Conservation (phyloP, 768 basidiomycete species). For the Gloeostereum incarnatum region DNA sequence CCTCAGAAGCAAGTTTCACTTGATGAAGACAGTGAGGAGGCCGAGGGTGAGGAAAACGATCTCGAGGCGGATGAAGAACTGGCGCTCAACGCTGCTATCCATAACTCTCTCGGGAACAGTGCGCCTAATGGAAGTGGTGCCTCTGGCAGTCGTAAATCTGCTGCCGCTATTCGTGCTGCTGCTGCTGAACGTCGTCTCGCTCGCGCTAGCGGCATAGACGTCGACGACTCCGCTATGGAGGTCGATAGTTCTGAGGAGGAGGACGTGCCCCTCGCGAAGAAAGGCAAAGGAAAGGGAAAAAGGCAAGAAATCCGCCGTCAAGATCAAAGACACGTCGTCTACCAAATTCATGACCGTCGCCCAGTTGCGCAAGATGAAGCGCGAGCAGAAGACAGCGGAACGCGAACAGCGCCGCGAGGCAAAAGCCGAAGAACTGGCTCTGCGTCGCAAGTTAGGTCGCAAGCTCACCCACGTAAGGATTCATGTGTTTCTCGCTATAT, state of each 20-base stretch:
- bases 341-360: conserved; percentile 23
- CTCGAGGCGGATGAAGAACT: conserved; percentile 36
- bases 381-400: conserved; percentile 12
- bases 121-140: conserved; percentile 9
- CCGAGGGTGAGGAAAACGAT: conserved; percentile 19
- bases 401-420: conserved; percentile 16
- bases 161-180: conserved; percentile 34
- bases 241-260: conserved; percentile 15
- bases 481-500: background rate
- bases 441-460: conserved; percentile 57
- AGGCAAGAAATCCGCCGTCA: conserved; percentile 20
- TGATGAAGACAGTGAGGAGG: conserved; percentile 18
- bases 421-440: conserved; percentile 37
- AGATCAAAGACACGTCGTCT: conserved; percentile 17
- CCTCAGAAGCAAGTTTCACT: conserved; percentile 9
- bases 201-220: conserved; percentile 18
- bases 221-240: conserved; percentile 19
- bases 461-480: conserved; percentile 58
- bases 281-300: conserved; percentile 18
- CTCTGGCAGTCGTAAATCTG: conserved; percentile 17
- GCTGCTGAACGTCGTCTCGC: conserved; percentile 47
- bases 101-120: conserved; percentile 35
- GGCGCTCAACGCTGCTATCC: conserved; percentile 50
- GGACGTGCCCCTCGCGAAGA: conserved; percentile 7
- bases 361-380: conserved; percentile 11